Evolutionary conservation across 768 basidiomycete species (phyloP).

Genomic region (Pleurotus giganteus): DNA sequence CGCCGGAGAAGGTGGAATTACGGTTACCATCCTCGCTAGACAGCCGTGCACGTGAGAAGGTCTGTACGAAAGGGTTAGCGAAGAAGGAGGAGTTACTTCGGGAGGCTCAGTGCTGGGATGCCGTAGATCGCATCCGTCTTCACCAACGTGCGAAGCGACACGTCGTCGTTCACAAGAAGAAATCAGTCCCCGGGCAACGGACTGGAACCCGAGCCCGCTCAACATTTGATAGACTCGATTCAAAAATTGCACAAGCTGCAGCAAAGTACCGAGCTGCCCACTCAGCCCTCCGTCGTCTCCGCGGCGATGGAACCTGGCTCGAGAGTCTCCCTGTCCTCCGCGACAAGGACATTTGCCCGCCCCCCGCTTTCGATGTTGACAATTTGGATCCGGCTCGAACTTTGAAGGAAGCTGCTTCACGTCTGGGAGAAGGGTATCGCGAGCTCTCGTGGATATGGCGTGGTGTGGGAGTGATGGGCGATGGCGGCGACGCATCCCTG

Average conservation of each 20-base stretch:
- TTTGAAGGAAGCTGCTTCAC: not conserved
- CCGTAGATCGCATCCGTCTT: constrained; percentile 16
- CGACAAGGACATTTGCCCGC: constrained; percentile 16
- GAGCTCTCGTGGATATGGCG: constrained; percentile 11
- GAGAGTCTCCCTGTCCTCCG: constrained; percentile 4
- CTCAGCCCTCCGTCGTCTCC: constrained; percentile 11
- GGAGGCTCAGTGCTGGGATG: not conserved
- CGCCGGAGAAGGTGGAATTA: not conserved
- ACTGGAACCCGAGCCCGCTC: constrained; percentile 19
- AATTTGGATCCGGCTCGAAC: not conserved
- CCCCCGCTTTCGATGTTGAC: not conserved
- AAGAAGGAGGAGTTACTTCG: not conserved
- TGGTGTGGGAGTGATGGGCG: not conserved
- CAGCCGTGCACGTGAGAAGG: not conserved
- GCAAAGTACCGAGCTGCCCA: constrained; percentile 17
- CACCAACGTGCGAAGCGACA: constrained; percentile 19
- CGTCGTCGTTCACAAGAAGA: constrained; percentile 20
- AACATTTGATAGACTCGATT: constrained; percentile 16
- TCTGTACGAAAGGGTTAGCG: not conserved
- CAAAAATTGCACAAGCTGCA: not conserved
- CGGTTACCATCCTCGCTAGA: not conserved
- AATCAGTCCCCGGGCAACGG: constrained; percentile 21
- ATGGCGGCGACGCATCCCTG: not conserved
- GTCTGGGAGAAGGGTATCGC: constrained; percentile 6
- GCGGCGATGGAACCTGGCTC: constrained; percentile 10